Evolutionary conservation across 805 yeast species (phyloP), one percentile per base, ranked within the genome.

Genomic region (Priceomyces fermenticarens): DNA sequence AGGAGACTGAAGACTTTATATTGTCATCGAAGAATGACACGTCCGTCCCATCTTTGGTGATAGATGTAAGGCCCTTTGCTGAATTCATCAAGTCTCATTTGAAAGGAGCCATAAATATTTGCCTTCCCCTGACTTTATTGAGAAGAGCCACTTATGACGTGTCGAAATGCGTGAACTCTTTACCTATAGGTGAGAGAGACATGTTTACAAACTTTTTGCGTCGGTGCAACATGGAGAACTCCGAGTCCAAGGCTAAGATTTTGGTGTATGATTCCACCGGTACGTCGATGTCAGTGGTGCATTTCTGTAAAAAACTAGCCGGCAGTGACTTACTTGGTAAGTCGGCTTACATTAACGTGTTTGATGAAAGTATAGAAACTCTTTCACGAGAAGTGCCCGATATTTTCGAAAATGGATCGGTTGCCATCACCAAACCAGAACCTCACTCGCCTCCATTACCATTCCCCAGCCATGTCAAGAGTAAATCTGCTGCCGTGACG

Each of bases 91-190:
- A 70, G 44, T 55, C 72, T 2, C 88, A 83, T 46, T 60, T 91
- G 10, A 53, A 51, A 3, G 68, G 75, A 32, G 77, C 97, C 0
- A 67, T 87, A 34, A 88, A 88, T 57, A 74, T 91, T 29, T 87
- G 95, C 59, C 64, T 90, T 10, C 97, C 98, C 2, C 84, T 96
- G n/a, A 90, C 97, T 0, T 68, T 90, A 32, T 65, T 90, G 47
- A 85, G 82, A 57, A 75, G 98, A 48, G 68, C 80, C 26, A 83
- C 82, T 39, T 90, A 86, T 53, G 80, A 81, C 2, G 66, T 90
- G 41, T 66, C 65, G 35, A 73, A 80, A 53, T 80, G 88, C 49
- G 63, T 85, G 16, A 78, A 75, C 38, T 81, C 86, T 25, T 61
- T 85, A 37, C 78, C 87, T 0, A 50, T 62, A 4, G 64, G 65